phyloP scores from a whole-genome alignment of 768 basidiomycete genomes.

The Tubosaeta sp. region DNA sequence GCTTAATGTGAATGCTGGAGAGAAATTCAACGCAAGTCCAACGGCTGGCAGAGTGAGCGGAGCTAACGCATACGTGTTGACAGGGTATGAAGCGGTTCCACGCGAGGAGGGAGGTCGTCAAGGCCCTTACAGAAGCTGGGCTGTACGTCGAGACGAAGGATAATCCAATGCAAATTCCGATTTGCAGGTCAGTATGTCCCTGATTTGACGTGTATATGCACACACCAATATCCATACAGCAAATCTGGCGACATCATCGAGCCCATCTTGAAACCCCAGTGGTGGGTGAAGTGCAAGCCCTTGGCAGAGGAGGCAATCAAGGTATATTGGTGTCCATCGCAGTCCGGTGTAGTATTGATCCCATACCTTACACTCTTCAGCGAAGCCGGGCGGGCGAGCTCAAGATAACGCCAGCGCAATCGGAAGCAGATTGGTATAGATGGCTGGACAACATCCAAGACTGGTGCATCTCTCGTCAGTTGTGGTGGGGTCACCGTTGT shows the following conservation, averaged over 20 bases:
- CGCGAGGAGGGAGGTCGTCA: constrained; percentile 76
- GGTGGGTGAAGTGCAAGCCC: constrained; percentile 96
- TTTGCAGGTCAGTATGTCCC: constrained; percentile 61
- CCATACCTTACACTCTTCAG: constrained; percentile 35
- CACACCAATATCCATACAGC: constrained; percentile 35
- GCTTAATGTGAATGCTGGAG: constrained; percentile 84
- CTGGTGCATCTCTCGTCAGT: constrained; percentile 98
- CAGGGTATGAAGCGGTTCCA: constrained; percentile 99
- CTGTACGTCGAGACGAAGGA: constrained; percentile 89
- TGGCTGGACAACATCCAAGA: constrained; percentile 96
- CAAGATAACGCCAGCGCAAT: constrained; percentile 73
- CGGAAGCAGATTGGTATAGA: constrained; percentile 92
- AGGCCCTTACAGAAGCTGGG: constrained; percentile 78
- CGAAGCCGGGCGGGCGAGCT: constrained; percentile 88
- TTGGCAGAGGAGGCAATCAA: constrained; percentile 87
- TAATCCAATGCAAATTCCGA: constrained; percentile 95
- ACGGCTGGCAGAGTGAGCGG: not conserved
- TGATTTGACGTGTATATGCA: not conserved
- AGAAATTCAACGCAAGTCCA: constrained; percentile 57
- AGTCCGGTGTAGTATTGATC: not conserved
- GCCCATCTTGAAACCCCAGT: constrained; percentile 92
- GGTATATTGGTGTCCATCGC: constrained; percentile 37
- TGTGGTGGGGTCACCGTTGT: constrained; percentile 99
- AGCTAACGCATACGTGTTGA: not conserved
- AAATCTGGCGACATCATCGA: constrained; percentile 98